phyloP scores from a whole-genome alignment of 805 yeast species.

The Sugiyamaella marilandica region DNA sequence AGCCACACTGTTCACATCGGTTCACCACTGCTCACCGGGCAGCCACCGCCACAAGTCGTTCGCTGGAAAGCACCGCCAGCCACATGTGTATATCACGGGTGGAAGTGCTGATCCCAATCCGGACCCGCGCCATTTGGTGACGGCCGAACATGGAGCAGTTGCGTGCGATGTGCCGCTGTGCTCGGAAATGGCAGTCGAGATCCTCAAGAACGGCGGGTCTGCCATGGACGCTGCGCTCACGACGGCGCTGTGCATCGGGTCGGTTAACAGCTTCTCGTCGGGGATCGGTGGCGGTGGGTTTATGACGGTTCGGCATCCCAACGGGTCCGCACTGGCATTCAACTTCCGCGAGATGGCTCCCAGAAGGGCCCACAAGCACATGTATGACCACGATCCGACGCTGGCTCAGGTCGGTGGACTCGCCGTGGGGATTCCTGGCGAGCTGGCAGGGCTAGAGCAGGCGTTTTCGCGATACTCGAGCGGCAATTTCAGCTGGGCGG shows the following conservation, averaged over 20 bases:
- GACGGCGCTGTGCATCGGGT: constrained; percentile 82
- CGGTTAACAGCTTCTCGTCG: constrained; percentile 73
- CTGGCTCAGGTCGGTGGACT: constrained; percentile 71
- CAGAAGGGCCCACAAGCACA: constrained; percentile 48
- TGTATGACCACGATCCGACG: constrained; percentile 52
- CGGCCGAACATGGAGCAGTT: constrained; percentile 43
- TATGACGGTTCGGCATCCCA: constrained; percentile 45
- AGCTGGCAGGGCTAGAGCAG: constrained; percentile 72
- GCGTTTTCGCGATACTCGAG: constrained; percentile 60
- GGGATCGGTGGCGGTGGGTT: constrained; percentile 95
- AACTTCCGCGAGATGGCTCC: constrained; percentile 95
- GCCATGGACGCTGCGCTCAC: constrained; percentile 95
- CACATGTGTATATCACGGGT: background rate
- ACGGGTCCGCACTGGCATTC: constrained; percentile 52
- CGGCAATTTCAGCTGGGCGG: constrained; percentile 65
- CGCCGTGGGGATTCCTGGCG: constrained; percentile 91
- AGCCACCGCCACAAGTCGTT: background rate
- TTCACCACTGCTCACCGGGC: background rate
- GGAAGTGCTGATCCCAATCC: constrained; percentile 11
- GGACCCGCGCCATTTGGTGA: constrained; percentile 14
- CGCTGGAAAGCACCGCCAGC: background rate
- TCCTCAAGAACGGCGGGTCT: constrained; percentile 54
- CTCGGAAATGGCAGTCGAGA: constrained; percentile 56
- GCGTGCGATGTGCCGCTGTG: constrained; percentile 62
- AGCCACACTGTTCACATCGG: background rate